Percentiles rank a stretch among this genome's conserved stretches.
Conservation (phyloP, 2,329 filamentous ascomycete genomes). For the Fonsecaea multimorphosa region DNA sequence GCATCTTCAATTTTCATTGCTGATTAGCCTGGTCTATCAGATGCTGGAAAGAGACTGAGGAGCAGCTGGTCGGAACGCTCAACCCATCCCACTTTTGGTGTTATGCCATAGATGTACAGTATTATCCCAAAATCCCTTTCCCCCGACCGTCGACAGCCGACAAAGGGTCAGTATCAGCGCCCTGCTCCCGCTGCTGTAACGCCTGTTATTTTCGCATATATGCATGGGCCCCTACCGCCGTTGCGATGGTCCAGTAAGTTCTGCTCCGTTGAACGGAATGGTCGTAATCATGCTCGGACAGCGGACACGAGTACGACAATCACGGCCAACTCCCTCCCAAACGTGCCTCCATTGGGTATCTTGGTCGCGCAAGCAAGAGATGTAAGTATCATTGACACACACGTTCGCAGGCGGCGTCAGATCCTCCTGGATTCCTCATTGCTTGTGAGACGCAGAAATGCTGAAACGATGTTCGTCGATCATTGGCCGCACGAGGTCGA, state of each 20-base stretch:
- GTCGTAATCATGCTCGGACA: slow-evolving; percentile 18
- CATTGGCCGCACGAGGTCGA: not conserved
- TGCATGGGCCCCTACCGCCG: not conserved
- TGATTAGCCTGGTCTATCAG: slow-evolving; percentile 29
- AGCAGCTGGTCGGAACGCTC: slow-evolving; percentile 22
- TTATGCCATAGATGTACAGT: slow-evolving; percentile 32
- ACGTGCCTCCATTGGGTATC: slow-evolving; percentile 27
- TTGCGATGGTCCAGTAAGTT: not conserved
- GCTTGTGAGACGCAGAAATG: not conserved
- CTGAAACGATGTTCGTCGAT: slow-evolving; percentile 2
- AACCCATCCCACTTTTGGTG: slow-evolving; percentile 23
- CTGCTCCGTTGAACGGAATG: slow-evolving; percentile 14
- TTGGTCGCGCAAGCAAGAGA: slow-evolving; percentile 3
- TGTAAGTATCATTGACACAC: slow-evolving; percentile 10
- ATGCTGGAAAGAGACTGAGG: slow-evolving; percentile 13
- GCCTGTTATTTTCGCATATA: slow-evolving; percentile 23
- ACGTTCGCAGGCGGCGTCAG: not conserved
- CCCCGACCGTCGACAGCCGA: slow-evolving; percentile 10
- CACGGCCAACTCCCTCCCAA: slow-evolving; percentile 4
- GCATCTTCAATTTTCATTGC: slow-evolving; percentile 27
- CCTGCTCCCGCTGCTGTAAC: slow-evolving; percentile 15
- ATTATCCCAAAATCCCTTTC: slow-evolving; percentile 28
- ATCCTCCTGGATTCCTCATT: slow-evolving; percentile 3
- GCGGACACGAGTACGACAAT: slow-evolving; percentile 12
- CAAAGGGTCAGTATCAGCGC: not conserved